Evolutionary conservation across 352 stramenopile genomes (phyloP).

Genomic region (Pythium aquatile): DNA sequence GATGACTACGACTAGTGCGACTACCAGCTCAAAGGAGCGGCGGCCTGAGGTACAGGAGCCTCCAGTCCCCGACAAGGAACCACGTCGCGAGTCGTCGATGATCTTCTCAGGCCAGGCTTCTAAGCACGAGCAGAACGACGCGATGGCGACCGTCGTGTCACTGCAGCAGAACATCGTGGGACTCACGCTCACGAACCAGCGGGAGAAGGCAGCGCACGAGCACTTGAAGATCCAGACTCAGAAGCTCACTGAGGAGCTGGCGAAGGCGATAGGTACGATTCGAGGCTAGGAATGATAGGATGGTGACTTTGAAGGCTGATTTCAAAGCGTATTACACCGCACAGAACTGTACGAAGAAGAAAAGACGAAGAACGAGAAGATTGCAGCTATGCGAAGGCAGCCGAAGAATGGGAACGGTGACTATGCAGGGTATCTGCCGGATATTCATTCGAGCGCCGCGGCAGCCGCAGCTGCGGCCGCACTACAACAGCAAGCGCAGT

Average conservation of each 20-base stretch:
- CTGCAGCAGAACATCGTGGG: constrained; percentile 52
- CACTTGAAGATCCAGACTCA: constrained; percentile 39
- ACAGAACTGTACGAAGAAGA: constrained; percentile 46
- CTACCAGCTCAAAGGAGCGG: neutral
- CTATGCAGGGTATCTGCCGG: constrained; percentile 34
- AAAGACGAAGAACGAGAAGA: constrained; percentile 53
- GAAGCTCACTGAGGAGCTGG: constrained; percentile 33
- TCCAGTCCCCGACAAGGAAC: neutral
- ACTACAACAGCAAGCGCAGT: constrained; percentile 64
- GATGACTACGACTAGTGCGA: neutral
- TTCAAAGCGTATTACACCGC: neutral
- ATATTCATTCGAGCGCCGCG: constrained; percentile 34
- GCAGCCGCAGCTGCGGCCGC: constrained; percentile 27
- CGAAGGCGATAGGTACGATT: constrained; percentile 37
- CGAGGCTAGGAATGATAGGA: too few species aligned
- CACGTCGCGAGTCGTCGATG: constrained; percentile 14
- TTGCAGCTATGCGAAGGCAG: constrained; percentile 27
- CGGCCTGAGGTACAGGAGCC: neutral
- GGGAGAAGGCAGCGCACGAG: constrained; percentile 45
- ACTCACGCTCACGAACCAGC: constrained; percentile 42
- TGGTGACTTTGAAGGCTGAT: too few species aligned
- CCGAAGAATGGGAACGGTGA: constrained; percentile 20
- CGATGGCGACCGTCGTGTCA: constrained; percentile 24
- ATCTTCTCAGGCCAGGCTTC: constrained; percentile 29
- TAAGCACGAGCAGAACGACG: constrained; percentile 34